These are phyloP conservation scores for Alternaria postmessia DNA, from an alignment of 2,329 filamentous ascomycete species.

Conservation along the genomic window DNA sequence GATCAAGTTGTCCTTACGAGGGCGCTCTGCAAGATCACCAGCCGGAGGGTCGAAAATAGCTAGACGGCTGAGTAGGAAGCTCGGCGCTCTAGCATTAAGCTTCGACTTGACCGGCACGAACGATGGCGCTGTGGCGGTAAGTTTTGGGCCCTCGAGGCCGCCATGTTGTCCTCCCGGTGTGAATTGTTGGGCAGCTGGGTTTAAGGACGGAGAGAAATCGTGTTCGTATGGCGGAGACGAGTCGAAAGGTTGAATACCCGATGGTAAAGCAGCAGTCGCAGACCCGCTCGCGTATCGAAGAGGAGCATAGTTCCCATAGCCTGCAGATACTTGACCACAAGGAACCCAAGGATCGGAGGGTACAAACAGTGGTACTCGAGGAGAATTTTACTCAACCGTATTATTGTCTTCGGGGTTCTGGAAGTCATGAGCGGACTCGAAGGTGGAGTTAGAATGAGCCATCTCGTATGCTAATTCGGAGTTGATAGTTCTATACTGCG, in stretches of 20 bases:
- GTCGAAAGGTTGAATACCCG: neutral
- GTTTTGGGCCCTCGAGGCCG: neutral
- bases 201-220: neutral
- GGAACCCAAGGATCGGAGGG: neutral
- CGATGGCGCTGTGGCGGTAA: neutral
- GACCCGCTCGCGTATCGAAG: neutral
- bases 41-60: neutral
- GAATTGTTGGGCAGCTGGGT: neutral
- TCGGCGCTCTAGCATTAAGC: neutral
- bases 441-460: neutral
- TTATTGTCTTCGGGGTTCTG: neutral
- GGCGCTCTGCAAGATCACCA: neutral
- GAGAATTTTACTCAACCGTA: neutral
- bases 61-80: neutral
- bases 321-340: no score
- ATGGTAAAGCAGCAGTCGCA: neutral
- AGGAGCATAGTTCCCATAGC: neutral
- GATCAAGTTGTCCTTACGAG: neutral
- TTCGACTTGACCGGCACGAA: neutral
- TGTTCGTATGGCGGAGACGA: neutral
- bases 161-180: neutral
- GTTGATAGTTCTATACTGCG: neutral
- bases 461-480: neutral
- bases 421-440: neutral
- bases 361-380: neutral